phyloP scores from a whole-genome alignment of 169 alveolate species.

The Eimeria tenella region DNA sequence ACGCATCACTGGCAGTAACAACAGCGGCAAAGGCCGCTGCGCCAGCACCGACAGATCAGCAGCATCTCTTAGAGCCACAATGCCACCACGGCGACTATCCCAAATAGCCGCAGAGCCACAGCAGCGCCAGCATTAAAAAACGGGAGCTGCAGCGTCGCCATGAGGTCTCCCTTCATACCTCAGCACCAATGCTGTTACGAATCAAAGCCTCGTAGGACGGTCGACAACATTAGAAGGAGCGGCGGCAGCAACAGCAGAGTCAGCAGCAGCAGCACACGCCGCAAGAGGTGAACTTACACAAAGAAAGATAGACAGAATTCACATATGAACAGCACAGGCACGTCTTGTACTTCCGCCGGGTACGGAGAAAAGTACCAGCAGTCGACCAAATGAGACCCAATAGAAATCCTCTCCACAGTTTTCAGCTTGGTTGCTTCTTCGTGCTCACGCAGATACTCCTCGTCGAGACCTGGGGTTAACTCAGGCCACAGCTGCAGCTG shows the following conservation, averaged over 20 bases:
- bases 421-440: constrained; percentile 96
- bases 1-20: constrained; percentile 13
- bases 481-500: neutral
- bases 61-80: neutral
- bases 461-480: constrained; percentile 92
- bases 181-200: no score
- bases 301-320: constrained; percentile 96
- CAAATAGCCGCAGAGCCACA: neutral
- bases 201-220: no score
- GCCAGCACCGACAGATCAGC: neutral
- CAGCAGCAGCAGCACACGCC: constrained; percentile 42
- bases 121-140: neutral
- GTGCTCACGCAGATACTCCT: constrained; percentile 94
- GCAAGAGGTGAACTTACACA: constrained; percentile 77
- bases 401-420: constrained; percentile 94
- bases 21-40: neutral
- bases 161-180: neutral
- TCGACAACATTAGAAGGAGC: neutral
- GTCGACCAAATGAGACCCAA: constrained; percentile 95
- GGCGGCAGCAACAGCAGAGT: constrained; percentile 23
- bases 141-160: neutral
- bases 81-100: neutral
- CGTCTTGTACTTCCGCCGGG: constrained; percentile 96
- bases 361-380: constrained; percentile 99
- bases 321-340: constrained; percentile 95